These are phyloP conservation scores for Clausena lansium DNA, from an alignment of 345 rosid species.

Conservation along the genomic window DNA sequence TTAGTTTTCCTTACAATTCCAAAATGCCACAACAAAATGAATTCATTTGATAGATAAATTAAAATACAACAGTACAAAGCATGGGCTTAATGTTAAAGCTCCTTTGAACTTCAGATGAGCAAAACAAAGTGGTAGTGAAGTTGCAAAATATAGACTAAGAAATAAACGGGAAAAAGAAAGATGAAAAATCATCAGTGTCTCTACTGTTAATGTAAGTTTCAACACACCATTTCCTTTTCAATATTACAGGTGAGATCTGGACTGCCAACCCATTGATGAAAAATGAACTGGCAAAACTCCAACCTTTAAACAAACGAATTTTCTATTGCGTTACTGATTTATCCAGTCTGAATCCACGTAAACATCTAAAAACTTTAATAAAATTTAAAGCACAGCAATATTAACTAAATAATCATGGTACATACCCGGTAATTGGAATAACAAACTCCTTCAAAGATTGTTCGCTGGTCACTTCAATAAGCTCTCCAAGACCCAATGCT, in stretches of 20 bases:
- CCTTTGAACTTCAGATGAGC: not conserved
- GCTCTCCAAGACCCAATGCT: constrained; percentile 96
- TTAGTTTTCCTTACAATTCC: not conserved
- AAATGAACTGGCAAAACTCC: not conserved
- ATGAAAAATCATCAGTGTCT: not conserved
- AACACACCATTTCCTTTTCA: not conserved
- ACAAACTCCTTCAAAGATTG: constrained; percentile 81
- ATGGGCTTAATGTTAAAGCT: not conserved
- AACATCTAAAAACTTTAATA: not conserved
- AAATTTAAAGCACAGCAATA: not conserved
- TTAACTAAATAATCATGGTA: constrained; percentile 15
- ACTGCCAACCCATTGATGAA: not conserved
- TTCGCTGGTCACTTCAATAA: constrained; percentile 95
- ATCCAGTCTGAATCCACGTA: not conserved
- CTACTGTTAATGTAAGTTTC: not conserved
- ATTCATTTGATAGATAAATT: not conserved
- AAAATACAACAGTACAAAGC: not conserved
- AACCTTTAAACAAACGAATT: not conserved
- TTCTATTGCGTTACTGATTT: not conserved
- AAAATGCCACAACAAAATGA: not conserved
- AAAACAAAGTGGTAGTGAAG: not conserved
- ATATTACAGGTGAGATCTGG: not conserved
- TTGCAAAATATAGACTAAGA: not conserved
- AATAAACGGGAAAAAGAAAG: not conserved
- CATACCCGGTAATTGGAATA: constrained; percentile 96